Base-by-base conservation (phyloP, 306 rosid genomes). In the Lotus japonicus region DNA sequence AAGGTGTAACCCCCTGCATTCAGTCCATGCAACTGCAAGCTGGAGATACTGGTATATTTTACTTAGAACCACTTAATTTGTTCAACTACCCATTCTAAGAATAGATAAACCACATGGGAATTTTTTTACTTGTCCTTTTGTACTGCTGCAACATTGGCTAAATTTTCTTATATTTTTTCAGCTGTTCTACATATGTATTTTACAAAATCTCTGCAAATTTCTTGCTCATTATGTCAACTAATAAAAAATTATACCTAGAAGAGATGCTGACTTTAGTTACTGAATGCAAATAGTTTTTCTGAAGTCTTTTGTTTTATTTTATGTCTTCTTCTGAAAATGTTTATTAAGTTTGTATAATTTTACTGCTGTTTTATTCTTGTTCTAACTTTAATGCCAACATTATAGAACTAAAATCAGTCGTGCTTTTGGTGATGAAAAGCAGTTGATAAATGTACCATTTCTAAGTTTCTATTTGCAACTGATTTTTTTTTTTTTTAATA, bases 21-120 rank as follows among this genome's bases (percentile, higher is more conserved):
- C 99, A 94, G 82, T 94, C 99, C 46, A 94, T 94, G 99, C 99
- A 90, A 86, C 82, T 94, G 84, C 99, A 94, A 79, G 99, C 99
- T 69, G 99, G 99, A 72, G 99, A 94, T 80, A 94, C 96, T 43
- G 99, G 99, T 94, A 88, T 63, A 38, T 56, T 60, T 45, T 64
- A 74, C 19, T 38, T 43, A 58, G 43, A 54, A 58, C 58, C 55
- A 35, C 58, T 21, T 50, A 53, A 44, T 58, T 61, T 56, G 50
- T 66, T 72, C 23, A 67, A 39, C 15, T 36, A 6, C 9, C 14
- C 50, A 52, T 58, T 80, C 39, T 53, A 21, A 75, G 70, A 64
- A 49, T 17, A 58, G 70, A 70, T 75, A 44, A 58, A 38, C 56
- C 46, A 48, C 33, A 35, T 31, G 46, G 41, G 38, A 23, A 23